Evolutionary conservation across 768 basidiomycete species (phyloP), one percentile per base, ranked within the genome.

Genomic region (Tylopilus intermedius): DNA sequence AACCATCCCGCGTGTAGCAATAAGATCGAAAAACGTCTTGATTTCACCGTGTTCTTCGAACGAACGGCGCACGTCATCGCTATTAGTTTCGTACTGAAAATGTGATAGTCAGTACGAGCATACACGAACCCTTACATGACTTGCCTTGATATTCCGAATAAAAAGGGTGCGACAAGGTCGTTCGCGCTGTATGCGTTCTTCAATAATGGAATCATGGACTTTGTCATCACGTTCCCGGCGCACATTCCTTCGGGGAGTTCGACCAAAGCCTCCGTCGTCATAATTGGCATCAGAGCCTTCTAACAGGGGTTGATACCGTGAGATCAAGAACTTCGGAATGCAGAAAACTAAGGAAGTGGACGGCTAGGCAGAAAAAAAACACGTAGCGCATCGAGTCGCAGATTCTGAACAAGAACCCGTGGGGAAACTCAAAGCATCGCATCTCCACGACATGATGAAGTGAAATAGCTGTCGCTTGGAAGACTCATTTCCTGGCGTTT

Each of bases 141-240:
- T 86, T 73, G 90, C 95, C 86, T 94, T 96, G 64, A 99, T 91
- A 68, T 99, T 99, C 62, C 96, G 84, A 59, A 98, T 94, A 67
- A 99, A 99, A 32, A 99, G 74, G 3, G 94, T 97, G 49, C 96
- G 82, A 71, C 96, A 97, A 1, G 93, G 93, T 60, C 93, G 79
- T 76, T 99, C 95, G 58, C 89, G 84, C 68, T 91, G 85, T 60
- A 94, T 89, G 56, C 95, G 86, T 67, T 94, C 90, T 78, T 93
- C 91, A 74, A 95, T 94, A 57, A 93, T 85, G 37, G 88, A 87
- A 64, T 88, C 86, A 77, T 91, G 91, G 40, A 88, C 82, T 72
- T 92, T 90, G 75, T 90, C 90, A 71, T 91, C 88, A 74, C 81
- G 80, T 70, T 89, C 87, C 68, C 86, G 86, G 60, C 85, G 84